phyloP scores from a whole-genome alignment of 2,329 filamentous ascomycete genomes.

The Camillea tinctor region DNA sequence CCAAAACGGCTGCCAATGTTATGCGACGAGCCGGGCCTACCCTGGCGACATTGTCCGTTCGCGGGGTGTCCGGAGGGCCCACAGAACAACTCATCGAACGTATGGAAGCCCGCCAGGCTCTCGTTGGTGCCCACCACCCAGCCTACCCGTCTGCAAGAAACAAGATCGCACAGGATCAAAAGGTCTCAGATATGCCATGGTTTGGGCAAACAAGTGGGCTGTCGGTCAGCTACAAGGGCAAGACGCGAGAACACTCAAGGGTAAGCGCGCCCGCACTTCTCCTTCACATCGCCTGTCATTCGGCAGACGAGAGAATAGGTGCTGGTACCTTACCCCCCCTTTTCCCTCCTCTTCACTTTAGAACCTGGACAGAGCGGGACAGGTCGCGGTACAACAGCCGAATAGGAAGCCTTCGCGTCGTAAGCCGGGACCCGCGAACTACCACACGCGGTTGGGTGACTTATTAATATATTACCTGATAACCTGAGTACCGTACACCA shows the following conservation, averaged over 20 bases:
- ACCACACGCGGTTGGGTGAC: background rate
- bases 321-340: background rate
- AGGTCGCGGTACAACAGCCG: constrained; percentile 11
- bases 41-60: constrained; percentile 22
- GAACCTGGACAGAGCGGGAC: background rate
- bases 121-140: background rate
- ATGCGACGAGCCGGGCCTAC: constrained; percentile 38
- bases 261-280: background rate
- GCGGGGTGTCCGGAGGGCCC: constrained; percentile 27
- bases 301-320: background rate
- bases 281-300: background rate
- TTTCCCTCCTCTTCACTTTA: background rate
- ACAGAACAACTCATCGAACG: constrained; percentile 45
- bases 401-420: constrained; percentile 21
- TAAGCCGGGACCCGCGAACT: constrained; percentile 12
- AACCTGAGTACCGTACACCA: background rate
- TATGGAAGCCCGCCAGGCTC: constrained; percentile 20
- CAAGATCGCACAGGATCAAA: background rate
- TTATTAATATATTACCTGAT: background rate
- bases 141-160: background rate
- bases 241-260: background rate
- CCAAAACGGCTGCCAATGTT: constrained; percentile 42
- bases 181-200: background rate
- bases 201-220: background rate
- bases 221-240: background rate